A percentile compares a stretch with the other conserved stretches of the same genome.
phyloP scores from a whole-genome alignment of 768 basidiomycete species.

The Lepiota venenata region DNA sequence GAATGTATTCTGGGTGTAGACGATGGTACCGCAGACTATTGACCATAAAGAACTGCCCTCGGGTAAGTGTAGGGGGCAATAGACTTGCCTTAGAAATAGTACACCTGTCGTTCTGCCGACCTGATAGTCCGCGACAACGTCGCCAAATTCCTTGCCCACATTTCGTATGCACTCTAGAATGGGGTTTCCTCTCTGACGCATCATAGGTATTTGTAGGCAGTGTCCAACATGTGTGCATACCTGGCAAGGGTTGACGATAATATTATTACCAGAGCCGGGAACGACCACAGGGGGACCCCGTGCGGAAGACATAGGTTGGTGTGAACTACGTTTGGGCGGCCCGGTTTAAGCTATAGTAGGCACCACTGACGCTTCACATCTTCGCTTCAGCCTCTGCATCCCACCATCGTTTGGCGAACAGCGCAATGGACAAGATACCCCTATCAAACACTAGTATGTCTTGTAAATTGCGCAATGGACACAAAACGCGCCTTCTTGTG shows the following conservation, averaged over 20 bases:
- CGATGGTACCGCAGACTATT: constrained; percentile 89
- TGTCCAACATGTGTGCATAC: constrained; percentile 22
- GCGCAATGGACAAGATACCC: constrained; percentile 29
- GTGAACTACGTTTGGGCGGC: constrained; percentile 16
- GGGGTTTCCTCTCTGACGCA: constrained; percentile 74
- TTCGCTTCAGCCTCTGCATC: constrained; percentile 3
- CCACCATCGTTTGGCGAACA: constrained; percentile 12
- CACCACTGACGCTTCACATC: not conserved
- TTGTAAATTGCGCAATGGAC: constrained; percentile 3
- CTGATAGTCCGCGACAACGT: constrained; percentile 92
- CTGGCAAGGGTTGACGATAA: constrained; percentile 61
- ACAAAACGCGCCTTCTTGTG: constrained; percentile 13
- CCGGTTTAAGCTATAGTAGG: not conserved
- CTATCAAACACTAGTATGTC: constrained; percentile 15
- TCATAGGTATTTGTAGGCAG: not conserved
- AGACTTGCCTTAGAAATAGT: constrained; percentile 77
- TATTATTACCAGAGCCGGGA: constrained; percentile 61
- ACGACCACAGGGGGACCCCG: constrained; percentile 54
- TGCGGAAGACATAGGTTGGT: constrained; percentile 19
- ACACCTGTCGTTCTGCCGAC: constrained; percentile 93
- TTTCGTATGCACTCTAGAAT: constrained; percentile 84
- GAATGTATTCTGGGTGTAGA: constrained; percentile 96
- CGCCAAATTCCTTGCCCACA: constrained; percentile 91
- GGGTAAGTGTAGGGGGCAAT: not conserved
- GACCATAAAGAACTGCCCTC: not conserved